Percentiles rank a stretch among this genome's conserved stretches.
Evolutionary conservation across 441 rosid genomes (phyloP).

Genomic region (Corymbia citriodora): DNA sequence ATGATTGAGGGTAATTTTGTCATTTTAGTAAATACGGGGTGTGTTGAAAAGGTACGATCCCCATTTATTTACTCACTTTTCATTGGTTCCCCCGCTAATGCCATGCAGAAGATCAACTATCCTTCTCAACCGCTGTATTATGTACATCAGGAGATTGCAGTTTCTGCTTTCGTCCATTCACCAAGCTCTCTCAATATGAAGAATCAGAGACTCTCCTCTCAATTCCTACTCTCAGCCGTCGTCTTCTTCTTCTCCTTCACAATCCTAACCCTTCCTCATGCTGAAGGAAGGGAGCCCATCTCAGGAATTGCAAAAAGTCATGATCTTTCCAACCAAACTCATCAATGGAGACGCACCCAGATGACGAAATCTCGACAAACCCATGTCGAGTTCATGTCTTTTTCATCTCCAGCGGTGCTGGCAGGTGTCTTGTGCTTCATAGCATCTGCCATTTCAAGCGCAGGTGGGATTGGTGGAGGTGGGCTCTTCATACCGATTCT

Average conservation of each 20-base stretch:
- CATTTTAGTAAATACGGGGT: not conserved
- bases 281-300: constrained; percentile 14
- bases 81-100: not conserved
- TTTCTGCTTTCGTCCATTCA: not conserved
- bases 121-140: not conserved
- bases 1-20: not conserved
- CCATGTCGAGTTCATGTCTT: constrained; percentile 11
- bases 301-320: constrained; percentile 4
- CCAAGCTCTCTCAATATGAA: not conserved
- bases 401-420: constrained; percentile 24
- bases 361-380: constrained; percentile 9
- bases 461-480: constrained; percentile 97
- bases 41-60: not conserved
- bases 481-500: constrained; percentile 78
- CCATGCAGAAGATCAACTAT: not conserved
- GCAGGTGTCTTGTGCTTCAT: constrained; percentile 59
- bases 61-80: not conserved
- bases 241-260: constrained; percentile 12
- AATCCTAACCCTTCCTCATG: constrained; percentile 19
- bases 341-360: constrained; percentile 21
- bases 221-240: not conserved
- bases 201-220: not conserved
- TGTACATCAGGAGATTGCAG: not conserved
- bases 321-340: constrained; percentile 16
- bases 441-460: constrained; percentile 73